phyloP scores from a whole-genome alignment of 331 rosid species.

The Arachis monticola region DNA sequence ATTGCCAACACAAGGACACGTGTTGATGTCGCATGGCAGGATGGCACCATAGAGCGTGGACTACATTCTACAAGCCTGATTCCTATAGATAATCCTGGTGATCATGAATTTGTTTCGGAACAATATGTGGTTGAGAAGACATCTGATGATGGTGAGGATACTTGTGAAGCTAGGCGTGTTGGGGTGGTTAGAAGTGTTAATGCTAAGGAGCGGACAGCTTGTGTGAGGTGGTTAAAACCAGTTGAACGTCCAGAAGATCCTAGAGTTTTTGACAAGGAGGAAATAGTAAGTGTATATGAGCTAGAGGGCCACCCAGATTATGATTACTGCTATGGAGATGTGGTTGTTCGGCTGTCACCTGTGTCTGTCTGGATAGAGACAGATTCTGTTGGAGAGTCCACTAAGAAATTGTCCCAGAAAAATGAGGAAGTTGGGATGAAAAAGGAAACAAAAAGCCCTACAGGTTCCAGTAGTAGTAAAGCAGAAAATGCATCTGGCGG shows the following conservation, averaged over 20 bases:
- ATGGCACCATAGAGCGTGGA: slow-evolving; percentile 65
- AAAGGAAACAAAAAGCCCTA: slow-evolving; percentile 38
- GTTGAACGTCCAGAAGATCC: slow-evolving; percentile 83
- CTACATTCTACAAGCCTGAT: slow-evolving; percentile 69
- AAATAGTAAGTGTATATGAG: slow-evolving; percentile 94
- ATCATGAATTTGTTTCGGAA: slow-evolving; percentile 96
- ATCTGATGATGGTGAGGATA: slow-evolving; percentile 70
- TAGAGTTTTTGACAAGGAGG: slow-evolving; percentile 88
- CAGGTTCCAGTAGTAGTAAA: slow-evolving; percentile 50
- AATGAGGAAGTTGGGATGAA: slow-evolving; percentile 50
- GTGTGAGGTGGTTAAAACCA: slow-evolving; percentile 88
- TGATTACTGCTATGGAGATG: slow-evolving; percentile 96
- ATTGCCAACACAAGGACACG: slow-evolving; percentile 79
- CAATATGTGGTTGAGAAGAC: slow-evolving; percentile 97
- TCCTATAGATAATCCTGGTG: slow-evolving; percentile 93
- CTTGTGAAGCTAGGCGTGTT: slow-evolving; percentile 74
- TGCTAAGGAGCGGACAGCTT: slow-evolving; percentile 94
- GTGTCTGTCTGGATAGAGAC: slow-evolving; percentile 60
- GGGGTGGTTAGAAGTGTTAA: slow-evolving; percentile 93
- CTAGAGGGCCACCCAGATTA: slow-evolving; percentile 96
- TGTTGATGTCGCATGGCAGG: slow-evolving; percentile 97
- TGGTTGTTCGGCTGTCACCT: slow-evolving; percentile 88
- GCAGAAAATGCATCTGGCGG: slow-evolving; percentile 47
- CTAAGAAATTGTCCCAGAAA: slow-evolving; percentile 55
- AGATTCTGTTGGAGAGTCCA: slow-evolving; percentile 46